phyloP scores from a whole-genome alignment of 2,329 filamentous ascomycete genomes.

The Penicillium brasilianum region DNA sequence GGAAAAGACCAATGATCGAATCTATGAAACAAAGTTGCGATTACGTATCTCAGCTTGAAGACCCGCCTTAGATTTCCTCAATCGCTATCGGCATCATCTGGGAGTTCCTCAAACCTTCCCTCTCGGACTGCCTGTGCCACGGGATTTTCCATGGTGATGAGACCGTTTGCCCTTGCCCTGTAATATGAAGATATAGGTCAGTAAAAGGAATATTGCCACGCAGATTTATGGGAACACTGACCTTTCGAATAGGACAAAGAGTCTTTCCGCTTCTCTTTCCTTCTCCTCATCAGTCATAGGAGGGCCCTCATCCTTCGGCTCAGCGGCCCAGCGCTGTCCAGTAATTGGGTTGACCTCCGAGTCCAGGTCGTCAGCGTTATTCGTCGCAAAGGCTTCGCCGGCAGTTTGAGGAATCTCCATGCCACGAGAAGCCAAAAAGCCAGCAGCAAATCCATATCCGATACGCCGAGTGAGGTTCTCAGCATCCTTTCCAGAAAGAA shows the following conservation, averaged over 20 bases:
- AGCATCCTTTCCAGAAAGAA: conserved; percentile 81
- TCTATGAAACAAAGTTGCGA: neutral
- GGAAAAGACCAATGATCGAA: neutral
- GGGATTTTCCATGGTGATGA: conserved; percentile 79
- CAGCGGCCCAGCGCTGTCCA: conserved; percentile 76
- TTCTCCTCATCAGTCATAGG: conserved; percentile 93
- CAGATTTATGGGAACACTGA: conserved; percentile 40
- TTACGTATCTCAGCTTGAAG: too few species aligned
- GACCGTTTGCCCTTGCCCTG: conserved; percentile 72
- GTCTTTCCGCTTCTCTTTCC: conserved; percentile 83
- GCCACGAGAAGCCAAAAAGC: conserved; percentile 84
- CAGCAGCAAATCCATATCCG: conserved; percentile 91
- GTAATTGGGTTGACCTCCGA: conserved; percentile 77
- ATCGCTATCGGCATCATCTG: conserved; percentile 56
- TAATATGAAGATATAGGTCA: conserved; percentile 27
- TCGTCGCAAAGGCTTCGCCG: conserved; percentile 57
- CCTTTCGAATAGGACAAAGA: conserved; percentile 92
- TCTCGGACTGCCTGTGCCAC: conserved; percentile 71
- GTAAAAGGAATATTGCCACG: neutral
- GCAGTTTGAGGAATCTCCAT: conserved; percentile 74
- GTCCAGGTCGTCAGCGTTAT: conserved; percentile 31
- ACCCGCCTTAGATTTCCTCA: conserved; percentile 11
- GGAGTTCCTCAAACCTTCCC: conserved; percentile 72
- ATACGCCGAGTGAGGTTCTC: conserved; percentile 85
- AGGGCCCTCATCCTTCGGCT: conserved; percentile 63